phyloP scores from a whole-genome alignment of 768 basidiomycete genomes.

The Podaxis sp. region DNA sequence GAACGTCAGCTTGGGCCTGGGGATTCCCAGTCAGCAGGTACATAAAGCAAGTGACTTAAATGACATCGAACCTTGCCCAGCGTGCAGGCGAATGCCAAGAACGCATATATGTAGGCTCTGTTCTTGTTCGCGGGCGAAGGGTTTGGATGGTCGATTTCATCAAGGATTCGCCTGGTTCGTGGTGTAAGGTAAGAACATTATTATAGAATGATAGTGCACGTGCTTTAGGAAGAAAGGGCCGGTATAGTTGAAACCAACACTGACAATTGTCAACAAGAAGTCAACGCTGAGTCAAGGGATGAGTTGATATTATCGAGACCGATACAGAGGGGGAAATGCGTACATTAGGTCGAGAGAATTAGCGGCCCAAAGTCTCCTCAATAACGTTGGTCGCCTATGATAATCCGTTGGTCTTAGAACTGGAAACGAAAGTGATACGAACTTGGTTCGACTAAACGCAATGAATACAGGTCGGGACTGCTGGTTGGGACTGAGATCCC shows the following conservation, averaged over 20 bases:
- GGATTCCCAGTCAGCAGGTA: background rate
- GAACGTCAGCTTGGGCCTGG: conserved; percentile 61
- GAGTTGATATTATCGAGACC: background rate
- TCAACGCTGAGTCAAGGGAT: conserved; percentile 42
- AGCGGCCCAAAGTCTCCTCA: conserved; percentile 38
- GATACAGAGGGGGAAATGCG: background rate
- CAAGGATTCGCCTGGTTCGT: conserved; percentile 46
- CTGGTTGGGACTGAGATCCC: conserved; percentile 63
- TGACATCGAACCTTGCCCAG: conserved; percentile 41
- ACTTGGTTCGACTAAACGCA: conserved; percentile 40
- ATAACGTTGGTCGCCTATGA: conserved; percentile 32
- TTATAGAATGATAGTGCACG: conserved; percentile 14
- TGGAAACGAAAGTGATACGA: conserved; percentile 9
- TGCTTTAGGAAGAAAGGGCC: conserved; percentile 84
- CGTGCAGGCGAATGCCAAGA: conserved; percentile 64
- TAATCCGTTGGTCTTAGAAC: background rate
- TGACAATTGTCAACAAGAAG: conserved; percentile 59
- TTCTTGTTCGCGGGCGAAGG: conserved; percentile 29
- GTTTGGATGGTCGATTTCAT: conserved; percentile 38
- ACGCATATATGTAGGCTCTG: conserved; percentile 75
- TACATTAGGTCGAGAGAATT: conserved; percentile 46
- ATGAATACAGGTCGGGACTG: conserved; percentile 63
- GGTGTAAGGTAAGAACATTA: background rate
- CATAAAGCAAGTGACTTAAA: background rate
- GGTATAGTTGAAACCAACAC: conserved; percentile 73